Evolutionary conservation across 441 rosid genomes (phyloP).

Genomic region (Corymbia calophylla): DNA sequence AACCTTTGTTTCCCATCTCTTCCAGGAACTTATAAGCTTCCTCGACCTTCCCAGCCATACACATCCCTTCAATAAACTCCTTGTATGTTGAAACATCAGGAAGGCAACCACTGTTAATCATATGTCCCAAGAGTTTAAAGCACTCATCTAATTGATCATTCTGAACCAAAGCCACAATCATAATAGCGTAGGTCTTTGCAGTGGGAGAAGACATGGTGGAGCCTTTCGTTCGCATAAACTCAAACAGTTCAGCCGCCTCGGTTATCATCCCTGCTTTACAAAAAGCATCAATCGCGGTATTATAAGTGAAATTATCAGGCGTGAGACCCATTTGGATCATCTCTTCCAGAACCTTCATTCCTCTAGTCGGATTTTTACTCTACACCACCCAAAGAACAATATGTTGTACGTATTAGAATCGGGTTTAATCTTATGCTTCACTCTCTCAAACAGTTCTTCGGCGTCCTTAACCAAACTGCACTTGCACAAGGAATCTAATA

Average conservation of each 20-base stretch:
- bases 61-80: conserved; percentile 84
- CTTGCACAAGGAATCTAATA: conserved; percentile 82
- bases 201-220: conserved; percentile 78
- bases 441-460: conserved; percentile 40
- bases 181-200: conserved; percentile 67
- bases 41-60: conserved; percentile 60
- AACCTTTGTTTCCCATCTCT: conserved; percentile 81
- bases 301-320: conserved; percentile 83
- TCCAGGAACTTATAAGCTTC: conserved; percentile 77
- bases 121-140: conserved; percentile 57
- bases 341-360: conserved; percentile 63
- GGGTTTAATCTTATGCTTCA: conserved; percentile 53
- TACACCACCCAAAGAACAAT: conserved; percentile 87
- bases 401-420: conserved; percentile 63
- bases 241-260: conserved; percentile 71
- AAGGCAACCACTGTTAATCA: conserved; percentile 74
- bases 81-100: conserved; percentile 88
- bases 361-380: conserved; percentile 69
- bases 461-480: conserved; percentile 74
- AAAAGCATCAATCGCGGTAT: conserved; percentile 77
- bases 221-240: conserved; percentile 82
- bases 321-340: conserved; percentile 72
- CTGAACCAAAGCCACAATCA: conserved; percentile 62
- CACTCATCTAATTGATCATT: conserved; percentile 53
- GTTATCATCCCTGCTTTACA: conserved; percentile 75